These are phyloP conservation scores for Vigna nakashimae DNA, from an alignment of 306 rosid genomes.

Conservation along the genomic window DNA sequence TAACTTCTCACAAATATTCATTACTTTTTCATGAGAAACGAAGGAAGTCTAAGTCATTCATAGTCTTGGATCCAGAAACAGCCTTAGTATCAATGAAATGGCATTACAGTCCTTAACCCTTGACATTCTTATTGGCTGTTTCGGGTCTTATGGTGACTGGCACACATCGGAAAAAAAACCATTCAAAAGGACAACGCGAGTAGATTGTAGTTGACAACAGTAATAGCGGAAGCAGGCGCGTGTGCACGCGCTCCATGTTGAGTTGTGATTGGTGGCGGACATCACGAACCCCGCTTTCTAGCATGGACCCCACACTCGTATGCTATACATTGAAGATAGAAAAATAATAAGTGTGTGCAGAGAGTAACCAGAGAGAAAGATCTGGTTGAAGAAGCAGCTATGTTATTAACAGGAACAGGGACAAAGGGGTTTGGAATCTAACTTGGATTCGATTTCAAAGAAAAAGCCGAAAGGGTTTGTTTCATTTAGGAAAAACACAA, in stretches of 20 bases:
- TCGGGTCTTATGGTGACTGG: background rate
- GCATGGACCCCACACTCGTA: conserved; percentile 42
- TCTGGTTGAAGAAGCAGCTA: conserved; percentile 39
- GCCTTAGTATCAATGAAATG: background rate
- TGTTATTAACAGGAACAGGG: background rate
- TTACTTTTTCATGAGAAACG: too few relatives aligned
- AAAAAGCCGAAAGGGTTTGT: background rate
- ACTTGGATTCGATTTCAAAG: conserved; percentile 1
- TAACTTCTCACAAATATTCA: too few relatives aligned
- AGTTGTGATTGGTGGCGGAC: conserved; percentile 49
- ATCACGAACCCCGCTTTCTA: conserved; percentile 47
- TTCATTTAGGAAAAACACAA: background rate
- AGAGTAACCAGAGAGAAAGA: conserved; percentile 8
- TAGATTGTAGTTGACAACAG: conserved; percentile 29
- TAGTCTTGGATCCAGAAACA: background rate
- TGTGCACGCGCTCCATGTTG: conserved; percentile 31
- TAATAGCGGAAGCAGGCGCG: conserved; percentile 41
- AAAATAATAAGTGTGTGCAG: background rate
- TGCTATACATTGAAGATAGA: background rate
- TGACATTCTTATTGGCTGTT: background rate
- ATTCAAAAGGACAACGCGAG: background rate
- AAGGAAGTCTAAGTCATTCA: too few relatives aligned
- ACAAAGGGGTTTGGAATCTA: background rate
- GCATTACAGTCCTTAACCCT: background rate
- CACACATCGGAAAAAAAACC: background rate